phyloP scores from a whole-genome alignment of 306 rosid genomes.

The Prunus davidiana region DNA sequence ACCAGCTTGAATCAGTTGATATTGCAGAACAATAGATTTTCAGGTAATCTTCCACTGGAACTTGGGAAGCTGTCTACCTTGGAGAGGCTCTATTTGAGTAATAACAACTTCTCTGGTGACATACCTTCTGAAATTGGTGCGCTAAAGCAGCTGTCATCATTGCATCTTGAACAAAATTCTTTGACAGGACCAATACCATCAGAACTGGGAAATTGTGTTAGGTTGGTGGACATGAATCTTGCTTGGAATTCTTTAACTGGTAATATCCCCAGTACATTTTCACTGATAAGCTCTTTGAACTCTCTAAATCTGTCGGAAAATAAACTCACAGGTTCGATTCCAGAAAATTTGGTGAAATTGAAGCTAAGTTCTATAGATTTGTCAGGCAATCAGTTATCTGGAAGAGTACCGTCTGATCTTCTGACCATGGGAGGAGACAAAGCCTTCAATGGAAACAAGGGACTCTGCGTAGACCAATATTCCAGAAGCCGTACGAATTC shows the following conservation, averaged over 20 bases:
- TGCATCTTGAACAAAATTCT: conserved; percentile 72
- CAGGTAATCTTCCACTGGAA: conserved; percentile 73
- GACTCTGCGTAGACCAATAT: conserved; percentile 62
- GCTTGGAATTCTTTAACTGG: conserved; percentile 71
- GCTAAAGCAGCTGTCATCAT: conserved; percentile 65
- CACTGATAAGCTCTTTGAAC: conserved; percentile 71
- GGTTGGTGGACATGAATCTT: conserved; percentile 79
- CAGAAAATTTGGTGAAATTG: conserved; percentile 56
- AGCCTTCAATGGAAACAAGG: conserved; percentile 67
- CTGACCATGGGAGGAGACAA: conserved; percentile 65
- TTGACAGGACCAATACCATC: conserved; percentile 66
- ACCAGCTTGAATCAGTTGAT: conserved; percentile 58
- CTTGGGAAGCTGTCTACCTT: conserved; percentile 66
- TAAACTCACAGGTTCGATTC: conserved; percentile 66
- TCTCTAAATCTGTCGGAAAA: conserved; percentile 73
- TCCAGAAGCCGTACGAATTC: conserved; percentile 34
- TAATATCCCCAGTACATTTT: conserved; percentile 59
- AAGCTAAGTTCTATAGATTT: conserved; percentile 82
- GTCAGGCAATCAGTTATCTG: conserved; percentile 66
- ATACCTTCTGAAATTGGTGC: conserved; percentile 72
- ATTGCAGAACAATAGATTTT: conserved; percentile 61
- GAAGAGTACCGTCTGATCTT: conserved; percentile 65
- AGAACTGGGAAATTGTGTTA: conserved; percentile 60
- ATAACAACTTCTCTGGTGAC: conserved; percentile 61
- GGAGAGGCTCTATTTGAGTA: conserved; percentile 68